Conservation (phyloP, 805 yeast species). For the Yarrowia osloensis region DNA sequence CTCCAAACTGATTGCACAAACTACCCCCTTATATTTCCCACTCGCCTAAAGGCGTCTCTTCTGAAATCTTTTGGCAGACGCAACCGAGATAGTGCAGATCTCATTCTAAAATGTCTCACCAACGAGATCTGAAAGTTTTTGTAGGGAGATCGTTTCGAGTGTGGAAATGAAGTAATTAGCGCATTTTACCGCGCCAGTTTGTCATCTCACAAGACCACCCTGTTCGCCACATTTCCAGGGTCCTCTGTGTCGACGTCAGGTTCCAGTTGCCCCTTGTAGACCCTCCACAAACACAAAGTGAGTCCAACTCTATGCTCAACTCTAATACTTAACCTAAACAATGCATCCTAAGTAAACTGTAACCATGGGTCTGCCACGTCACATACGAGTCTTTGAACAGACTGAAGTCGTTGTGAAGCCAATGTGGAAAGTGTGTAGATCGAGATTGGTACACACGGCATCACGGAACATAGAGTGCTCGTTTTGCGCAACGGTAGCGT, state of each 20-base stretch:
- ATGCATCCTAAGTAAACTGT: neutral
- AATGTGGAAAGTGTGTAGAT: neutral
- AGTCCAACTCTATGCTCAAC: neutral
- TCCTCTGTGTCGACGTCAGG: no score
- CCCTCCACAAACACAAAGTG: neutral
- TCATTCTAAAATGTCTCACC: neutral
- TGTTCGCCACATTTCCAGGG: no score
- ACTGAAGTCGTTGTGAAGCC: neutral
- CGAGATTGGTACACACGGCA: no score
- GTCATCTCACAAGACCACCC: no score
- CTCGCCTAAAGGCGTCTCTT: no score
- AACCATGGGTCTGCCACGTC: conserved; percentile 1
- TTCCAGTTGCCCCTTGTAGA: no score
- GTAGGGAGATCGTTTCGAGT: neutral
- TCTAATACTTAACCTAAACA: neutral
- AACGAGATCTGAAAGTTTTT: neutral
- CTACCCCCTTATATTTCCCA: no score
- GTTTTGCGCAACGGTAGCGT: no score
- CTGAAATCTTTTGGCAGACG: neutral
- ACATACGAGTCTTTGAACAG: neutral
- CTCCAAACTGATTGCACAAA: no score
- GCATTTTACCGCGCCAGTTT: no score
- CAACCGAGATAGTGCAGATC: conserved; percentile 3
- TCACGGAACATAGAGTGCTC: no score
- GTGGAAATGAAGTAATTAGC: no score